phyloP scores from a whole-genome alignment of 768 basidiomycete species.

The Paxillus rubicundulus region DNA sequence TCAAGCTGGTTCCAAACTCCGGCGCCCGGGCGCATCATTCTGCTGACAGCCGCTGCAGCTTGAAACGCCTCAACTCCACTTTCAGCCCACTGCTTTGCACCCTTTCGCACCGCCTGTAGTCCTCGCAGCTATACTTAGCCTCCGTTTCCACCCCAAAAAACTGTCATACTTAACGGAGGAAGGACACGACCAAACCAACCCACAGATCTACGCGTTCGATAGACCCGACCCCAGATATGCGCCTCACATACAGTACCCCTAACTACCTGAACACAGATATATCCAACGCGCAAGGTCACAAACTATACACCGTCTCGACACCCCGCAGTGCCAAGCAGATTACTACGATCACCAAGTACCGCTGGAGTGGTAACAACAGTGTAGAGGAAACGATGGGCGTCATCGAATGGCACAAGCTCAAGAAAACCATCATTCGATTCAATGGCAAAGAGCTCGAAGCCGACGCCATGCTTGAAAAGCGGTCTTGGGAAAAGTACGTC shows the following conservation, averaged over 20 bases:
- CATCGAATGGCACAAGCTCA: conserved; percentile 25
- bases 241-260: conserved; percentile 19
- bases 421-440: conserved; percentile 13
- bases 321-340: conserved; percentile 9
- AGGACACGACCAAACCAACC: neutral
- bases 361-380: conserved; percentile 9
- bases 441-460: conserved; percentile 11
- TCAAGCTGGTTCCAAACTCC: too few relatives aligned
- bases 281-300: conserved; percentile 16
- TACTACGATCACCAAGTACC: conserved; percentile 28
- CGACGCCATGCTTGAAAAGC: conserved; percentile 12
- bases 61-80: neutral
- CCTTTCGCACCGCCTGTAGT: neutral
- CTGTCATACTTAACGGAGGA: neutral
- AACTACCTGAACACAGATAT: conserved; percentile 22
- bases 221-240: conserved; percentile 12
- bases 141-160: too few relatives aligned
- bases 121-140: too few relatives aligned
- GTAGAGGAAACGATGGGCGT: conserved; percentile 21
- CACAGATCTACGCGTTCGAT: neutral
- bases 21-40: too few relatives aligned
- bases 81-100: neutral
- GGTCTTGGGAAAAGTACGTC: conserved; percentile 18
- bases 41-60: too few relatives aligned
- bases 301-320: conserved; percentile 21